phyloP scores from a whole-genome alignment of 345 rosid genomes.

The Acer negundo region DNA sequence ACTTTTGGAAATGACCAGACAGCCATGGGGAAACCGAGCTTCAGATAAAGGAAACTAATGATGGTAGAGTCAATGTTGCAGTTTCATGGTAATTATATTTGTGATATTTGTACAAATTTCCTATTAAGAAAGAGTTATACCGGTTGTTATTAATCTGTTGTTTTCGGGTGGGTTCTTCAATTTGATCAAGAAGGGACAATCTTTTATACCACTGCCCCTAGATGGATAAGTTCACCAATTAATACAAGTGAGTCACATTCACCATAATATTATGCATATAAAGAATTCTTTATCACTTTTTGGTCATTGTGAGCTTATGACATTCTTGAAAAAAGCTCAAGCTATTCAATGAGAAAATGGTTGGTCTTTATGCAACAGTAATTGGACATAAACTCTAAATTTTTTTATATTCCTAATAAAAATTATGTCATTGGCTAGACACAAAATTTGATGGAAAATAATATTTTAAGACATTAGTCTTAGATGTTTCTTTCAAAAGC shows the following conservation, averaged over 20 bases:
- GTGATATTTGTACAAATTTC: slow-evolving; percentile 7
- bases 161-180: slow-evolving; percentile 89
- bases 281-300: not conserved
- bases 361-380: not conserved
- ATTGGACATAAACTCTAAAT: not conserved
- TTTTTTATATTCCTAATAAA: not conserved
- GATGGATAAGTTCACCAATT: slow-evolving; percentile 61
- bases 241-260: slow-evolving; percentile 42
- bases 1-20: slow-evolving; percentile 88
- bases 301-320: not conserved
- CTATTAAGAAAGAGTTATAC: not conserved
- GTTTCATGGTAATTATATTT: slow-evolving; percentile 67
- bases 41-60: slow-evolving; percentile 48
- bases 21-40: slow-evolving; percentile 60
- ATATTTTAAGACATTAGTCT: not conserved
- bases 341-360: slow-evolving; percentile 12
- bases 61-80: slow-evolving; percentile 79
- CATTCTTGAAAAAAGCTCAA: slow-evolving; percentile 8
- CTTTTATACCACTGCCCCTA: slow-evolving; percentile 88
- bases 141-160: not conserved
- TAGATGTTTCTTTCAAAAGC: not conserved
- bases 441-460: not conserved
- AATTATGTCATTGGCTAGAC: not conserved
- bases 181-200: slow-evolving; percentile 82
- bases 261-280: not conserved